These are phyloP conservation scores for Adansonia madagascariensis DNA, from an alignment of 441 rosid species.

Conservation along the genomic window DNA sequence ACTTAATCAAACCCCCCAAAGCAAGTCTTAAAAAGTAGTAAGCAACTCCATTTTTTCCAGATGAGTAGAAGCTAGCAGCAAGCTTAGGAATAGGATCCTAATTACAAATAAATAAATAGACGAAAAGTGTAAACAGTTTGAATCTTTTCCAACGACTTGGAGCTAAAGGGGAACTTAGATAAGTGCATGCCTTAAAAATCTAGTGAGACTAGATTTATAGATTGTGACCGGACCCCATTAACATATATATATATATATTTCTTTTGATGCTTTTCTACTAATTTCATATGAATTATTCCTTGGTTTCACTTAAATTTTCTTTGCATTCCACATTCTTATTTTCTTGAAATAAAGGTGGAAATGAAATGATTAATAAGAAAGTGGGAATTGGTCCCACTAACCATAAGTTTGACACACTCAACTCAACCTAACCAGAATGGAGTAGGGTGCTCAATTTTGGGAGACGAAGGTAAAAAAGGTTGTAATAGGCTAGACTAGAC, in stretches of 20 bases:
- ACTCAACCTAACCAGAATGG: no score
- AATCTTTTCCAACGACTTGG: conserved; percentile 35
- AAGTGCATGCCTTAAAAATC: conserved; percentile 36
- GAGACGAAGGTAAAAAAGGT: no score
- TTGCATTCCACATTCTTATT: conserved; percentile 34
- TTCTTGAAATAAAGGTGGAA: conserved; percentile 36
- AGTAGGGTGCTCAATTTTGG: no score
- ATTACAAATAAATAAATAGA: neutral
- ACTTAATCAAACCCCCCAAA: conserved; percentile 33
- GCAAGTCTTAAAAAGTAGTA: conserved; percentile 35
- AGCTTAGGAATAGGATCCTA: conserved; percentile 30
- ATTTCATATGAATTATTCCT: conserved; percentile 16
- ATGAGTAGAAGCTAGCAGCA: conserved; percentile 20
- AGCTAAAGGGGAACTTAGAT: conserved; percentile 35
- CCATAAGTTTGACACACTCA: conserved; percentile 3
- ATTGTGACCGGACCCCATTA: conserved; percentile 42
- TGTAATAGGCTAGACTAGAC: no score
- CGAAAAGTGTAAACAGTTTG: conserved; percentile 15
- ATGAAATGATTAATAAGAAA: conserved; percentile 33
- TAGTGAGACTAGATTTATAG: conserved; percentile 30
- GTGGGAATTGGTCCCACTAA: conserved; percentile 27
- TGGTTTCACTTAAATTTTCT: conserved; percentile 22
- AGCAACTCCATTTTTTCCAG: conserved; percentile 21
- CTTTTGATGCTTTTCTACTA: conserved; percentile 27
- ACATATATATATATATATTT: conserved; percentile 3